These are phyloP conservation scores for Naganishia albida DNA, from an alignment of 1,284 basidiomycete species.

Conservation along the genomic window DNA sequence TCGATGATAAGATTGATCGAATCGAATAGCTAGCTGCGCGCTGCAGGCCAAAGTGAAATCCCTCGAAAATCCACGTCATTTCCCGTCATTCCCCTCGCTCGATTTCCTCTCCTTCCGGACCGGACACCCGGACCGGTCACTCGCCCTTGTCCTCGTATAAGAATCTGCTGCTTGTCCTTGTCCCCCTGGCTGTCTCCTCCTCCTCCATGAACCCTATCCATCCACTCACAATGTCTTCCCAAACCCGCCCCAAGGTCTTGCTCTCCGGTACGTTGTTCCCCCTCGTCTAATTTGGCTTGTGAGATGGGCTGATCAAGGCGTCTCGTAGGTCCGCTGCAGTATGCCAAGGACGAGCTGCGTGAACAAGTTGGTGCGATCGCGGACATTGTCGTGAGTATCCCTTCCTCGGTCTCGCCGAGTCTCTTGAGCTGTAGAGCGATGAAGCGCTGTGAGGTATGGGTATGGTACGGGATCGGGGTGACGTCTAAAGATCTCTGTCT, in stretches of 20 bases:
- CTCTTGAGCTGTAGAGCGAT: neutral
- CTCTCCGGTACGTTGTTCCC: slow-evolving; percentile 4
- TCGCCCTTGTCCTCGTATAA: no score
- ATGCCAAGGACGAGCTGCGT: slow-evolving; percentile 26
- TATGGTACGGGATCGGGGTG: no score
- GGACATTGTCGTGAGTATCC: slow-evolving; percentile 27
- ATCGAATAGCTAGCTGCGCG: no score
- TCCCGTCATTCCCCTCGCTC: no score
- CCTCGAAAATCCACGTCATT: no score
- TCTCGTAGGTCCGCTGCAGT: slow-evolving; percentile 19
- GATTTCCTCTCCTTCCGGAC: no score
- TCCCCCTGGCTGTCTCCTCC: no score
- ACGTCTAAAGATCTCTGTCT: no score
- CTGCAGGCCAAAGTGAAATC: no score
- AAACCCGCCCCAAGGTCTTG: slow-evolving; percentile 24
- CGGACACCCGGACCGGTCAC: no score
- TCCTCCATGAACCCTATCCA: neutral
- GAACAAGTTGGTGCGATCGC: slow-evolving; percentile 26
- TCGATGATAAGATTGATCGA: no score
- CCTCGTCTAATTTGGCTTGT: neutral
- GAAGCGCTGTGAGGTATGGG: neutral
- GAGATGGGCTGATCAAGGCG: neutral
- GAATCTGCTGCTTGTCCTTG: neutral
- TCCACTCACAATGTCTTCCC: neutral
- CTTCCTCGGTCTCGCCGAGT: neutral